Conservation (phyloP, 2,329 filamentous ascomycete genomes). For the Nemania diffusa region DNA sequence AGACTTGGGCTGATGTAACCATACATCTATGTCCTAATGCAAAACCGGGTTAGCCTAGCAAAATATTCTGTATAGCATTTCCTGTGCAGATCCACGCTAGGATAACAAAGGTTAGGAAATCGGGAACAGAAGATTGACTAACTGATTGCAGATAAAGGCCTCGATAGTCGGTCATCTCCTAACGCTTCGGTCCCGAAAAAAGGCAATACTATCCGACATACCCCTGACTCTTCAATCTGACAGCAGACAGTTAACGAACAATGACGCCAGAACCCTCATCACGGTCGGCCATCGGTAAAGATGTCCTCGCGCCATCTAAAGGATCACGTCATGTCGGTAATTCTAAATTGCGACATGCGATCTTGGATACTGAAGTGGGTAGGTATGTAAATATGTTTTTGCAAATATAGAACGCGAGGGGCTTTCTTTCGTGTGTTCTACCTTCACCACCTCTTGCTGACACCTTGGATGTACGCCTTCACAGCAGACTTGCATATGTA, state of each 20-base stretch:
- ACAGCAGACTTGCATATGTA: no score
- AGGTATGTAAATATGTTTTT: not conserved
- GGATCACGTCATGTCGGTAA: slow-evolving; percentile 18
- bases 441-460: not conserved
- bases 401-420: not conserved
- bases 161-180: slow-evolving; percentile 10
- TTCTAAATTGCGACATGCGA: slow-evolving; percentile 27
- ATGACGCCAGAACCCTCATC: not conserved
- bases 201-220: slow-evolving; percentile 3
- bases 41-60: not conserved
- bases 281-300: slow-evolving; percentile 29
- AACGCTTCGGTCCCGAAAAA: slow-evolving; percentile 31
- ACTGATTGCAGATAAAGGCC: not conserved
- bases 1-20: not conserved
- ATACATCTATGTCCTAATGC: not conserved
- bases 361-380: not conserved
- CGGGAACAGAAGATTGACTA: not conserved
- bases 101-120: not conserved
- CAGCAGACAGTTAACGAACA: not conserved
- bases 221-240: not conserved
- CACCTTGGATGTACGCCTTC: not conserved
- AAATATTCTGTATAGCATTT: not conserved
- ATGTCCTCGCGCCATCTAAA: not conserved
- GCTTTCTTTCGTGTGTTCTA: no score
- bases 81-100: not conserved